Conservation (phyloP, 2,329 filamentous ascomycete species). For the Venturia nashicola region DNA sequence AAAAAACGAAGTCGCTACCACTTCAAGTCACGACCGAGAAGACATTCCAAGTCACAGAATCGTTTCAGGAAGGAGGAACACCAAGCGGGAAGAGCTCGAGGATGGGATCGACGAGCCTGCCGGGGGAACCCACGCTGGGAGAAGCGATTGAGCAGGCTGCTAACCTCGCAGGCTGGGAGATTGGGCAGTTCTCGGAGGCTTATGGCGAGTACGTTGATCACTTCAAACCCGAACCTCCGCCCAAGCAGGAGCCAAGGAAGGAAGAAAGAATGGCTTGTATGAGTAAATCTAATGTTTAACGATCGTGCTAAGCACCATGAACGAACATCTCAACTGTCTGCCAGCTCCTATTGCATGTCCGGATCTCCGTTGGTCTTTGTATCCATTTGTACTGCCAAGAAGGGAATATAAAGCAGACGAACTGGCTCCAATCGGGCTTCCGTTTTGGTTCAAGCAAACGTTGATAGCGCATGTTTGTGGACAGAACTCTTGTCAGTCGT, state of each 20-base stretch:
- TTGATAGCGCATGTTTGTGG: neutral
- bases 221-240: neutral
- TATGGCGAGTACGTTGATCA: neutral
- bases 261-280: neutral
- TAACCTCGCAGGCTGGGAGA: neutral
- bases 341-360: neutral
- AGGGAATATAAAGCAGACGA: too few relatives aligned
- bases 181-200: neutral
- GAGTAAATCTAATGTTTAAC: neutral
- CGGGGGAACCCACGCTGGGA: neutral
- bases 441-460: neutral
- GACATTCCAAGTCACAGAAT: neutral
- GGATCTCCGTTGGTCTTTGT: too few relatives aligned
- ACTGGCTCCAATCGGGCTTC: neutral
- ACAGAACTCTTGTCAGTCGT: neutral
- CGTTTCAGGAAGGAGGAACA: neutral
- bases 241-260: neutral
- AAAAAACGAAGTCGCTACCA: neutral
- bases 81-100: neutral
- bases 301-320: neutral
- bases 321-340: neutral
- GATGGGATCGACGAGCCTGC: neutral
- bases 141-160: neutral
- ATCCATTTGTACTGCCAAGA: neutral
- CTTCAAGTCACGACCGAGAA: neutral